phyloP scores from a whole-genome alignment of 1,284 basidiomycete species.

The Puccinia novopanici region DNA sequence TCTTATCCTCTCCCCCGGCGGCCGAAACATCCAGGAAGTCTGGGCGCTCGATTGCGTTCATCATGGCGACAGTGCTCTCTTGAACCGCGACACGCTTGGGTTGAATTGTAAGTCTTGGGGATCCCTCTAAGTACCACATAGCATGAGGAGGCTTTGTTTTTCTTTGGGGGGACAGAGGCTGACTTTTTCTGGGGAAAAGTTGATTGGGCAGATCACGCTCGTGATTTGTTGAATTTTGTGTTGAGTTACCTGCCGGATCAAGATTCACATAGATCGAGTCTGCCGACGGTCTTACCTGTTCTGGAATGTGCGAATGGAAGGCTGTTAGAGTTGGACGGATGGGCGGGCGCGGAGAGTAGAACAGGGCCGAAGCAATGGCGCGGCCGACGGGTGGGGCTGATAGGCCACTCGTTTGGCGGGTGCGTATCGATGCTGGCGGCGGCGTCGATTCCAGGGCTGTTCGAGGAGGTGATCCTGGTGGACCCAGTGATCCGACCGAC shows the following conservation, averaged over 20 bases:
- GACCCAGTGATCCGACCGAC: constrained; percentile 72
- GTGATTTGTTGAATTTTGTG: constrained; percentile 74
- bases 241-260: constrained; percentile 66
- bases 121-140: not conserved
- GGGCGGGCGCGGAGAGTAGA: constrained; percentile 76
- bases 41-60: constrained; percentile 77
- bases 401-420: constrained; percentile 39
- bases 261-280: constrained; percentile 51
- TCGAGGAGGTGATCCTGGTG: constrained; percentile 72
- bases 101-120: constrained; percentile 55
- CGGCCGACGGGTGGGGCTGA: not conserved
- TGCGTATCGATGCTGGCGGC: constrained; percentile 64
- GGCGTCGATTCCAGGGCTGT: constrained; percentile 68
- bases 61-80: constrained; percentile 72
- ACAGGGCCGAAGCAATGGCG: constrained; percentile 61
- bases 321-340: constrained; percentile 73
- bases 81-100: constrained; percentile 67
- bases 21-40: constrained; percentile 67
- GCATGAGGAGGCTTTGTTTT: no score
- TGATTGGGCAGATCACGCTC: constrained; percentile 70
- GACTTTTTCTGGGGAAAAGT: constrained; percentile 60
- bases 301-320: constrained; percentile 53
- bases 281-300: constrained; percentile 63
- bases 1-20: constrained; percentile 58
- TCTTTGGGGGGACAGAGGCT: not conserved